phyloP scores from a whole-genome alignment of 768 basidiomycete species.

The Leccinum rimulosum region DNA sequence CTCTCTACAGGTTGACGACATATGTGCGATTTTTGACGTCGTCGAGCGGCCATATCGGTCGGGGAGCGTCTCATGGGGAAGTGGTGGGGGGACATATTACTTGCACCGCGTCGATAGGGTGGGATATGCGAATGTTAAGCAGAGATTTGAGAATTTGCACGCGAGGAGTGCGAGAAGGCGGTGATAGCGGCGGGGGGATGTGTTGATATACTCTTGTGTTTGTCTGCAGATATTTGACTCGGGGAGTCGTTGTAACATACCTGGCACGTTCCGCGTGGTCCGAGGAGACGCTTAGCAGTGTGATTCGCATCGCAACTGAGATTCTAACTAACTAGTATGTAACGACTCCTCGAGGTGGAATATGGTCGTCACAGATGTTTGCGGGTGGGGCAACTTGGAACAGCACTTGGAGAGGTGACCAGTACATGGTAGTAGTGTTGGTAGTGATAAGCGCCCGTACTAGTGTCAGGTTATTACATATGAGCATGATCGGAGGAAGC shows the following conservation, averaged over 20 bases:
- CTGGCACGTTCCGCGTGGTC: not conserved
- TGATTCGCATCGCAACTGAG: no score
- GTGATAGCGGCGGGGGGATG: not conserved
- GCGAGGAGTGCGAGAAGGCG: constrained; percentile 30
- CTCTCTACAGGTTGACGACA: constrained; percentile 60
- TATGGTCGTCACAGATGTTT: no score
- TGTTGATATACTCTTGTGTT: not conserved
- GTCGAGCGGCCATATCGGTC: constrained; percentile 63
- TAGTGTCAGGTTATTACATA: no score
- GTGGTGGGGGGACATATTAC: constrained; percentile 66
- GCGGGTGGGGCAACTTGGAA: no score
- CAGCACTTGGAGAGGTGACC: no score
- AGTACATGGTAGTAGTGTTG: no score
- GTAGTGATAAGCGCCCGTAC: no score
- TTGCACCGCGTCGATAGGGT: constrained; percentile 74
- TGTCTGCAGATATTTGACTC: not conserved
- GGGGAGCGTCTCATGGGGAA: constrained; percentile 82
- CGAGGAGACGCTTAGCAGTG: not conserved
- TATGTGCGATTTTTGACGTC: constrained; percentile 80
- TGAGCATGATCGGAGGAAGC: not conserved
- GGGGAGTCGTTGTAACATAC: not conserved
- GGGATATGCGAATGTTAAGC: constrained; percentile 60
- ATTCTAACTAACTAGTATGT: no score
- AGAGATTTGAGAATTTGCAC: constrained; percentile 52
- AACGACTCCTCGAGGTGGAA: no score